Conservation (phyloP, 129 eudicot species). For the Pulicaria dysenterica region DNA sequence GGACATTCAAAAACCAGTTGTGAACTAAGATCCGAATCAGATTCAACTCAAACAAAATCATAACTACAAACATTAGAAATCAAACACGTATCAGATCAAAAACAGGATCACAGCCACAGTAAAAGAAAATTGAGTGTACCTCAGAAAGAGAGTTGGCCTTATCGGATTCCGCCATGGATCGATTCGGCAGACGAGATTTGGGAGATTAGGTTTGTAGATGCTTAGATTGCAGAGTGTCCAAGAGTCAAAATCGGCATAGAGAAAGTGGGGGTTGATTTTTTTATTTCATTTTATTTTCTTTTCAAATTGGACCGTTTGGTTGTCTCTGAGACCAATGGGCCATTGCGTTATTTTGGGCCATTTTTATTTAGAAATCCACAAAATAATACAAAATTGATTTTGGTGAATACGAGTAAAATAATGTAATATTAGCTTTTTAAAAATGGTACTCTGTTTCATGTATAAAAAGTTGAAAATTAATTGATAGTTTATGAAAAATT, state of each 20-base stretch:
- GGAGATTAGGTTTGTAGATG: slow-evolving; percentile 27
- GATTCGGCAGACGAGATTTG: slow-evolving; percentile 27
- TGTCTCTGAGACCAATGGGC: not conserved
- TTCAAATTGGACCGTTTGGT: not conserved
- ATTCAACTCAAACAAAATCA: slow-evolving; percentile 1
- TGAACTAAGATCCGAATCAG: not conserved
- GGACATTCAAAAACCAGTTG: not conserved
- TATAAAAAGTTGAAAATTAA: too few species aligned
- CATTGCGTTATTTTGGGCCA: not conserved
- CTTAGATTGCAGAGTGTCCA: not conserved
- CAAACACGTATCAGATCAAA: slow-evolving; percentile 13
- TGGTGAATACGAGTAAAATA: too few species aligned
- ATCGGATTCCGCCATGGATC: slow-evolving; percentile 39
- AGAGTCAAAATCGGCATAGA: slow-evolving; percentile 21
- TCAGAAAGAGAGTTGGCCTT: slow-evolving; percentile 30
- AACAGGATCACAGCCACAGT: not conserved
- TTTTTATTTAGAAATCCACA: not conserved
- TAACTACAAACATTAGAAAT: not conserved
- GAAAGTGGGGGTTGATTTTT: not conserved
- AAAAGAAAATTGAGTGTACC: slow-evolving; percentile 12
- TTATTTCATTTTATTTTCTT: not conserved
- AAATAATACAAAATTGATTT: too few species aligned
- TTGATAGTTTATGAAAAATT: too few species aligned
- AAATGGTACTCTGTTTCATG: too few species aligned
- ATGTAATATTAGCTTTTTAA: too few species aligned